Base-by-base conservation (phyloP, 345 rosid genomes). In the Populus ilicifolia region DNA sequence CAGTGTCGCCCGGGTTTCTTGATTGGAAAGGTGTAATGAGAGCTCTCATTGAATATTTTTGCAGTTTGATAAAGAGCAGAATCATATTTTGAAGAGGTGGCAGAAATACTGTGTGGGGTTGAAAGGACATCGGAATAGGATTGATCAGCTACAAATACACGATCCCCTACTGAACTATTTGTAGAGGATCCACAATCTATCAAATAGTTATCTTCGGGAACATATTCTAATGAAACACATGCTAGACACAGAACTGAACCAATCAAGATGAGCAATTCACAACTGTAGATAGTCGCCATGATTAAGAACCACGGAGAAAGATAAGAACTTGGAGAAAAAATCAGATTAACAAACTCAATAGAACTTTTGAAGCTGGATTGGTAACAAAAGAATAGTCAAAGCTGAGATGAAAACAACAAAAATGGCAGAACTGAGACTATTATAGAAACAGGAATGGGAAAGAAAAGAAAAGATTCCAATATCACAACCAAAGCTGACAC, bases 151-250 rank as follows among this genome's bases (percentile, higher is more conserved):
- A 78, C 44, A 67, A 94, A 94, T 4, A 79, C 81, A 35, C 93
- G 81, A 41, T 76, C 76, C 35, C 74, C 83, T 14, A 86, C 79
- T 5, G 90, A 81, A 13, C 61, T 86, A 84, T 89, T 88, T 14
- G 68, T 69, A 25, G 64, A 46, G 18, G 98, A 92, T 77, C 97
- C 98, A 84, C 92, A 91, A 74, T 88, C 87, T 77, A 94, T 83
- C 77, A 94, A 81, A 72, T 88, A 88, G 74, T 69, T 83, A 36
- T 89, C 91, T 16, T 39, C 46, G n/a, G 90, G 90, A 56, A 46
- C 44, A 75, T 77, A 86, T 39, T 84, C 95, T 73, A 83, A 79
- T 52, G 95, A 88, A 74, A 80, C 23, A 68, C 36, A 62, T 6
- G 80, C 20, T 18, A 84, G 63, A 78, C 84, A 85, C 46, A 80